phyloP scores from a whole-genome alignment of 768 basidiomycete species.

The Punctularia strigosozonata region DNA sequence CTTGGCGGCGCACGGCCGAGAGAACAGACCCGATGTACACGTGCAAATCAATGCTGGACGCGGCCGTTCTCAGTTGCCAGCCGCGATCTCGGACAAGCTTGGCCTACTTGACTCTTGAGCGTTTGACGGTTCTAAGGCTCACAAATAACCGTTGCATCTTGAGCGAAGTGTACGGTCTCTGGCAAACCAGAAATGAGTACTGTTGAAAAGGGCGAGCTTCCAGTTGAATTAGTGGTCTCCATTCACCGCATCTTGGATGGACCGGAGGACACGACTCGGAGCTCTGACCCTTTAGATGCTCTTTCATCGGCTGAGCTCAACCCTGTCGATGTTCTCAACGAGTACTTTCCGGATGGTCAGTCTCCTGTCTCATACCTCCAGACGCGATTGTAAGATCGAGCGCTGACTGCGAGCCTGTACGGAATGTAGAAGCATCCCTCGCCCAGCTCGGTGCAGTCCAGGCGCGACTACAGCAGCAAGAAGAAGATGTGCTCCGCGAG shows the following conservation, averaged over 20 bases:
- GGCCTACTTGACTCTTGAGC: too few species aligned
- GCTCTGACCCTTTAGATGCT: slow-evolving; percentile 45
- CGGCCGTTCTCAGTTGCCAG: too few species aligned
- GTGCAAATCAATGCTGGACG: too few species aligned
- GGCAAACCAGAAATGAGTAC: too few species aligned
- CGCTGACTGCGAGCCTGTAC: not conserved
- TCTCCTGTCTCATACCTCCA: slow-evolving; percentile 6
- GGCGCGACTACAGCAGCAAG: slow-evolving; percentile 53
- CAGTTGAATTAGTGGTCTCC: slow-evolving; percentile 54
- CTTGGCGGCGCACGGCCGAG: too few species aligned
- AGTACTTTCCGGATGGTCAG: slow-evolving; percentile 71
- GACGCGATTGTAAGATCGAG: not conserved
- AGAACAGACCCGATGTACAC: too few species aligned
- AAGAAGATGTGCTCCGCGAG: slow-evolving; percentile 58
- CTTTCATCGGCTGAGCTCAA: slow-evolving; percentile 48
- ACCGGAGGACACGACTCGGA: slow-evolving; percentile 20
- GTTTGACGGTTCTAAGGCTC: too few species aligned
- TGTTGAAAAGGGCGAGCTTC: slow-evolving; percentile 47
- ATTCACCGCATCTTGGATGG: slow-evolving; percentile 63
- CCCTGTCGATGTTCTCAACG: slow-evolving; percentile 43
- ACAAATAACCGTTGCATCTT: too few species aligned
- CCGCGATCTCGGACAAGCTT: too few species aligned
- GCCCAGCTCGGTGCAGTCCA: slow-evolving; percentile 63
- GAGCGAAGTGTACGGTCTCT: too few species aligned
- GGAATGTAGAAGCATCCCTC: slow-evolving; percentile 62